Evolutionary conservation across 176 grass and related monocot genomes (phyloP).

Genomic region (Areca catechu): DNA sequence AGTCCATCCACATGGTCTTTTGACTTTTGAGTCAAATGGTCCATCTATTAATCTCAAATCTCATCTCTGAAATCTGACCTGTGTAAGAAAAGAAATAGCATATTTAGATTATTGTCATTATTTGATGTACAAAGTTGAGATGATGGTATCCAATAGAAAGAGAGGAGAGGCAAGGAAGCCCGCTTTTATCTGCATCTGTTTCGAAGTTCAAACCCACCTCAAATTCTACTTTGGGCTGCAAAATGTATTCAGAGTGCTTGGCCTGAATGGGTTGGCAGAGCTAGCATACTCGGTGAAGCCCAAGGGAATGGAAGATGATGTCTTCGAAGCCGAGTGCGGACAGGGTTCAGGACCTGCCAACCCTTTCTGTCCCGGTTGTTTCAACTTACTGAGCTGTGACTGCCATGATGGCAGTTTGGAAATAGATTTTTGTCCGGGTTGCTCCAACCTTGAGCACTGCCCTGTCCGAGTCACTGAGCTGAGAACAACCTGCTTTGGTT

Average conservation of each 20-base stretch:
- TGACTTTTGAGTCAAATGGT: no score
- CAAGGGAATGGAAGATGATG: neutral
- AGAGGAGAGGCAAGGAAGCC: no score
- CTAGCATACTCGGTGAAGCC: neutral
- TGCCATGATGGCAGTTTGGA: neutral
- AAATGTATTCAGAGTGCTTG: neutral
- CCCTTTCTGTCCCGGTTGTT: no score
- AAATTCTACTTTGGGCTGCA: neutral
- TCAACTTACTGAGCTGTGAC: neutral
- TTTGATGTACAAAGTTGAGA: no score
- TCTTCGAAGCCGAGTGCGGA: neutral
- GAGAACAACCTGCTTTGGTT: neutral
- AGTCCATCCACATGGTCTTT: no score
- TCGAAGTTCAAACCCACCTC: neutral
- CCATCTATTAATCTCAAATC: no score
- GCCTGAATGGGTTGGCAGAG: neutral
- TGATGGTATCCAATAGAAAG: no score
- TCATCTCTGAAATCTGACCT: no score
- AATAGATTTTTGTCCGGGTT: neutral
- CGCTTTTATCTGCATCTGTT: no score
- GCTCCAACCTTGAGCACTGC: neutral
- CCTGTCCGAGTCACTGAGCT: neutral
- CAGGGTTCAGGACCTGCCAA: no score
- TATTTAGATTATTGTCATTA: no score
- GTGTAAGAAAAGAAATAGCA: no score